phyloP scores from a whole-genome alignment of 208 protist species.

The Wallacemonas rigidus region DNA sequence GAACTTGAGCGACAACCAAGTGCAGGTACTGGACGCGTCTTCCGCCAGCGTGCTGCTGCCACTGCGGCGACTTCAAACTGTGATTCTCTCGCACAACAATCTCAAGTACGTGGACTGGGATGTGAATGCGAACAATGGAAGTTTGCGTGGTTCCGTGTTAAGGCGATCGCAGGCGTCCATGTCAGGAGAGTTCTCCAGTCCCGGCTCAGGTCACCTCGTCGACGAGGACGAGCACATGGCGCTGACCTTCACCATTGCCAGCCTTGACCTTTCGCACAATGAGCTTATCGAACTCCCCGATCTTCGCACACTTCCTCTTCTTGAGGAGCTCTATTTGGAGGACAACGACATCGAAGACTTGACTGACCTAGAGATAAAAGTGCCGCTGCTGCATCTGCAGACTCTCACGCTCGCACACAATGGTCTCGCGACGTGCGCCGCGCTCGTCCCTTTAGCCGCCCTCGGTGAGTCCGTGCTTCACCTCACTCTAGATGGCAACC shows the following conservation, averaged over 20 bases:
- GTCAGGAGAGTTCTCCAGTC: slow-evolving; percentile 6
- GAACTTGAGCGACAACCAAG: slow-evolving; percentile 71
- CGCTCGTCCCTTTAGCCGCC: slow-evolving; percentile 59
- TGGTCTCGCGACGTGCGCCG: slow-evolving; percentile 27
- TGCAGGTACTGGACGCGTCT: slow-evolving; percentile 67
- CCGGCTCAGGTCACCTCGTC: background rate
- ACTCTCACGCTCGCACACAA: slow-evolving; percentile 62
- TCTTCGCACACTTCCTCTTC: slow-evolving; percentile 60
- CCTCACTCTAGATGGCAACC: slow-evolving; percentile 60
- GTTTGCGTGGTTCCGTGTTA: background rate
- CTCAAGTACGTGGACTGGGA: slow-evolving; percentile 51
- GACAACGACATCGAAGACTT: slow-evolving; percentile 76
- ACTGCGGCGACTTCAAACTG: slow-evolving; percentile 40
- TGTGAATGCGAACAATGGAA: slow-evolving; percentile 1
- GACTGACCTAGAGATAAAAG: slow-evolving; percentile 48
- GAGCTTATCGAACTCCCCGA: slow-evolving; percentile 77
- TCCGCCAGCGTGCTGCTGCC: slow-evolving; percentile 46
- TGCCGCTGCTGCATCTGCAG: slow-evolving; percentile 61
- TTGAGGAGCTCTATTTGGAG: slow-evolving; percentile 66
- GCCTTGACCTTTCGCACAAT: slow-evolving; percentile 79
- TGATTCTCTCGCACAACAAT: slow-evolving; percentile 77
- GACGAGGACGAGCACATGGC: slow-evolving; percentile 17
- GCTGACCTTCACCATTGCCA: slow-evolving; percentile 28
- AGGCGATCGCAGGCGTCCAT: background rate
- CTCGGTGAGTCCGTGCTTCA: slow-evolving; percentile 62